These are phyloP conservation scores for Xylaria sp. DNA, from an alignment of 2,329 filamentous ascomycete species.

Conservation along the genomic window DNA sequence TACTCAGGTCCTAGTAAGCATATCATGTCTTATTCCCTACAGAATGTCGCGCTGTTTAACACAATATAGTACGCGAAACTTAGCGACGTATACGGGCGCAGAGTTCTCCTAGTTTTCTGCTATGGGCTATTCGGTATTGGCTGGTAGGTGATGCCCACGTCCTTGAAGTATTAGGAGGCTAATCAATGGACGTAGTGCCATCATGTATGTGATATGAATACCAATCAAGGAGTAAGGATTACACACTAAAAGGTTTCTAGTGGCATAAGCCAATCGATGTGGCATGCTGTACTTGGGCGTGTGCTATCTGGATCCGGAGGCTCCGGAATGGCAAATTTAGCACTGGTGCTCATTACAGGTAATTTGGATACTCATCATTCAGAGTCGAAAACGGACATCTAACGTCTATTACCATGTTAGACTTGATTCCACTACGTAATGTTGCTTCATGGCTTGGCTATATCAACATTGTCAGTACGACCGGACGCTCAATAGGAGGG, in stretches of 20 bases:
- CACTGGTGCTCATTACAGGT: slow-evolving; percentile 65
- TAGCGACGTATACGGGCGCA: slow-evolving; percentile 68
- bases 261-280: slow-evolving; percentile 59
- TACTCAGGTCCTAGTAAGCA: slow-evolving; percentile 63
- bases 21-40: neutral
- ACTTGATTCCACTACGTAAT: slow-evolving; percentile 63
- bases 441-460: slow-evolving; percentile 66
- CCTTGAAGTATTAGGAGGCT: slow-evolving; percentile 2
- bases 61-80: slow-evolving; percentile 62
- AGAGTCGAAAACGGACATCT: neutral
- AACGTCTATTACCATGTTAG: slow-evolving; percentile 44
- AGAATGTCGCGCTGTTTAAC: neutral
- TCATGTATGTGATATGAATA: slow-evolving; percentile 35
- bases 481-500: slow-evolving; percentile 63
- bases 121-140: slow-evolving; percentile 63
- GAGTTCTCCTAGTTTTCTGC: slow-evolving; percentile 59
- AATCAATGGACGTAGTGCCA: slow-evolving; percentile 27
- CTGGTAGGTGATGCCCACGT: slow-evolving; percentile 53
- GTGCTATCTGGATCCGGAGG: slow-evolving; percentile 64
- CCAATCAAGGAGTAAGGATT: neutral
- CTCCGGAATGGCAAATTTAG: slow-evolving; percentile 62
- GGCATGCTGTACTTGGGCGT: slow-evolving; percentile 62
- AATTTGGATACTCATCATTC: slow-evolving; percentile 9
- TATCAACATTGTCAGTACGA: slow-evolving; percentile 63
- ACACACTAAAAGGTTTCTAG: slow-evolving; percentile 44